Percentiles rank a stretch among this genome's conserved stretches.
Evolutionary conservation across 305 asterid genomes (phyloP).

Genomic region (Fraxinus velutina): DNA sequence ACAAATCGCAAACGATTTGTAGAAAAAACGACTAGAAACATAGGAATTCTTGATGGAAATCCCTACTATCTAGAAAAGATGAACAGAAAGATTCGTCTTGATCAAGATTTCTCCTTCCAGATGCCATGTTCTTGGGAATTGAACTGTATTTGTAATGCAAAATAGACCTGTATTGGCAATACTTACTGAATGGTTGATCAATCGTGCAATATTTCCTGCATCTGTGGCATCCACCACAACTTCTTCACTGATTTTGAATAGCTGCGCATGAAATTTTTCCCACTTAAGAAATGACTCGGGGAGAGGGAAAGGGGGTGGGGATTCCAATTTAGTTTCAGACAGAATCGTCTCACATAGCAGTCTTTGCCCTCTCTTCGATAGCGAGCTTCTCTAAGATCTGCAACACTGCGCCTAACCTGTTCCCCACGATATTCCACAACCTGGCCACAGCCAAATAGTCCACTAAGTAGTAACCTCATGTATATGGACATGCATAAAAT

Average conservation of each 20-base stretch:
- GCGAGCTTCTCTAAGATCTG: constrained; percentile 90
- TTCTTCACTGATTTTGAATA: constrained; percentile 95
- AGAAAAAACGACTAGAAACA: background rate
- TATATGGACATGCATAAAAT: background rate
- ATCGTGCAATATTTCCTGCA: constrained; percentile 95
- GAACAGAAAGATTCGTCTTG: background rate
- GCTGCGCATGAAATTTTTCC: constrained; percentile 42
- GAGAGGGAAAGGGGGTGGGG: background rate
- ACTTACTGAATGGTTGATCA: constrained; percentile 94
- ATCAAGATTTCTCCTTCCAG: background rate
- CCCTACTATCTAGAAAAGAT: background rate
- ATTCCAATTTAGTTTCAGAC: background rate
- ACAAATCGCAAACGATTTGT: background rate
- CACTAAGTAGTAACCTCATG: background rate
- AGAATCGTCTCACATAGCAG: constrained; percentile 65
- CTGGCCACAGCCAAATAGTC: constrained; percentile 39
- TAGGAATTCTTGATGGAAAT: background rate
- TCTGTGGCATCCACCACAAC: constrained; percentile 98
- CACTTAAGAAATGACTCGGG: background rate
- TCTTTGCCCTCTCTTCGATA: constrained; percentile 85
- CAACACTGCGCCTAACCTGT: constrained; percentile 90
- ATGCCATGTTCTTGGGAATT: background rate
- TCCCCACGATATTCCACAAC: constrained; percentile 98
- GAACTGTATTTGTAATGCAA: background rate
- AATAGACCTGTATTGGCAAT: background rate